Evolutionary conservation across 225 moss, liverwort and hornwort species (phyloP).

Genomic region (Ulota crispa): DNA sequence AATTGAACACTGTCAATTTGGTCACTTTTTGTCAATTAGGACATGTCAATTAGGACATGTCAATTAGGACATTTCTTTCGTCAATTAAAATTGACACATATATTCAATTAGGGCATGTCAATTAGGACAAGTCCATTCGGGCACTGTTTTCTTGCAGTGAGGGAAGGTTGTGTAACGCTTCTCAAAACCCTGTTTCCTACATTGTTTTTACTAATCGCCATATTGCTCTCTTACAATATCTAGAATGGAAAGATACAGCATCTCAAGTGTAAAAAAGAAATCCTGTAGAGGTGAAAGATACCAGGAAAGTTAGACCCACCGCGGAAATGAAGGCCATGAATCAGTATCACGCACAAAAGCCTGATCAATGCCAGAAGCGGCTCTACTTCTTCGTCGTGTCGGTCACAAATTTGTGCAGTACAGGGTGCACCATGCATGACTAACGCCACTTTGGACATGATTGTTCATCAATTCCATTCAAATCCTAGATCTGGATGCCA

Average conservation of each 20-base stretch:
- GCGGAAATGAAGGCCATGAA: neutral
- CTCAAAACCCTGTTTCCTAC: no score
- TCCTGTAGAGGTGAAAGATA: neutral
- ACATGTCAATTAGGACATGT: no score
- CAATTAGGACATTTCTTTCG: no score
- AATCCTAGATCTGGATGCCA: no score
- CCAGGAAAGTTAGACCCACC: neutral
- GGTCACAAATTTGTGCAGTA: neutral
- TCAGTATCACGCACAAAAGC: slow-evolving; percentile 17
- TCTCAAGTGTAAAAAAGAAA: neutral
- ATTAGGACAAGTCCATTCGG: no score
- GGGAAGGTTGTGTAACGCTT: no score
- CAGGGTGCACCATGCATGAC: neutral
- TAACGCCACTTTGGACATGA: neutral
- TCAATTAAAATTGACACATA: no score
- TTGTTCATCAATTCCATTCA: neutral
- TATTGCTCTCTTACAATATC: neutral
- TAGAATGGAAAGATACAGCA: neutral
- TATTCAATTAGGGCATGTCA: no score
- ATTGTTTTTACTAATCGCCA: no score
- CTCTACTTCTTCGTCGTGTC: neutral
- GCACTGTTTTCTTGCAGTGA: no score
- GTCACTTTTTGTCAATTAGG: no score
- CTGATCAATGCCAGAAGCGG: neutral
- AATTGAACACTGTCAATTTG: no score